Evolutionary conservation across 2,329 filamentous ascomycete species (phyloP), one percentile per base, ranked within the genome.

Genomic region (Ophiostoma himal-ulmi): DNA sequence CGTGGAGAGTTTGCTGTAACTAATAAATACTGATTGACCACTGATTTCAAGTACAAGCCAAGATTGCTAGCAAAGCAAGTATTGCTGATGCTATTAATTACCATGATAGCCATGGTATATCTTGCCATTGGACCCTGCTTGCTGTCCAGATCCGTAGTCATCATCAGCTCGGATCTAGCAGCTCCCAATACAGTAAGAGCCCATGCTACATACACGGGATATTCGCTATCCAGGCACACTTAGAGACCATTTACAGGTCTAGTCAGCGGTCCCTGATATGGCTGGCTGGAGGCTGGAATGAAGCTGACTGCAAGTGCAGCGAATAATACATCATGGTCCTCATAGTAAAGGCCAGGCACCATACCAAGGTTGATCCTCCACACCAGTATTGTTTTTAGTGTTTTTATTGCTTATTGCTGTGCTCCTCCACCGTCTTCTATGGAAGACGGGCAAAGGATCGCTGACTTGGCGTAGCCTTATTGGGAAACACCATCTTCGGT

Each of bases 281-380:
- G 57, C 57, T 26, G 57, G 57, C 57, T 62, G 57, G 54, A 22
- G 57, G 57, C 57, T 62, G 57, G 54, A 22, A 26, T 62, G 22
- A 34, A 34, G 57, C 57, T 62, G 52, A 57, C 26, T 34, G 3
- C 13, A 13, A 36, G 57, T 10, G n/a, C 11, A 62, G 57, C 57
- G 57, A 62, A 34, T 62, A 34, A 17, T 8, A 22, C 14, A 17
- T 26, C 57, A 8, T 62, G n/a, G 13, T 34, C 26, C 13, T 30
- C 30, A 30, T 30, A 30, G 30, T 30, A 30, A 30, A 30, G 30
- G 30, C 30, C 30, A 30, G 3, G 4, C 30, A 30, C 30, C 30
- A 30, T 30, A 30, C 30, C 30, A 30, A 57, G n/a, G n/a, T 17
- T 57, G 52, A 10, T 57, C 22, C n/a, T 57, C 2, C 2, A 14